Evolutionary conservation across 208 protist genomes (phyloP).

Genomic region (Tritrichomonas musculus): DNA sequence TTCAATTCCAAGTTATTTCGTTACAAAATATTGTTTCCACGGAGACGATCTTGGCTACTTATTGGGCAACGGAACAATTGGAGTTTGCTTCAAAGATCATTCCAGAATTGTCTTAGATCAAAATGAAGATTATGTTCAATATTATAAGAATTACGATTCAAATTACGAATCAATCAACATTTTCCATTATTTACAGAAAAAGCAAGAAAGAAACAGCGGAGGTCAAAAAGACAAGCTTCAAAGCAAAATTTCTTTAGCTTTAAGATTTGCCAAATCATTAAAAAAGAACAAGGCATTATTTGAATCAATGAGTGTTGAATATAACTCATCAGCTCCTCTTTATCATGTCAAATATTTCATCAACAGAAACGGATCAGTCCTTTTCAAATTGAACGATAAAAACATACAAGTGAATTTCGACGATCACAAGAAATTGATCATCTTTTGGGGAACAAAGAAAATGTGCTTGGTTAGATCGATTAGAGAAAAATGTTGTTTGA

Average conservation of each 20-base stretch:
- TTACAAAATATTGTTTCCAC: no score
- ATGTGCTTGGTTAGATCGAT: not conserved
- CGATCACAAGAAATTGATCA: not conserved
- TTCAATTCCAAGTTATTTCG: no score
- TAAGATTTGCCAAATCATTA: not conserved
- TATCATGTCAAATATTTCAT: constrained; percentile 21
- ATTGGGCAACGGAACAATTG: no score
- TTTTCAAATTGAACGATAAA: not conserved
- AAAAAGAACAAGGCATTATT: not conserved
- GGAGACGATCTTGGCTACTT: no score
- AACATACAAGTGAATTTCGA: constrained; percentile 3
- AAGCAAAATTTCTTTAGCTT: not conserved
- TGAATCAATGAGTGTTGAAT: not conserved
- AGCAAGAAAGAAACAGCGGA: no score
- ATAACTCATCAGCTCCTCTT: not conserved
- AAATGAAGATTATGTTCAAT: no score
- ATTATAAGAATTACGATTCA: no score
- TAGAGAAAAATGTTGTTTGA: not conserved
- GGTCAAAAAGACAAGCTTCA: no score
- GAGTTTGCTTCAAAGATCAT: no score
- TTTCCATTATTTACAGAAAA: no score
- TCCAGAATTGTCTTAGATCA: no score
- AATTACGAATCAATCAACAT: no score
- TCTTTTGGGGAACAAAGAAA: not conserved
- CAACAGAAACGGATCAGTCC: not conserved